Evolutionary conservation across 108 stramenopile genomes (phyloP), one percentile per base, ranked within the genome.

Genomic region (Aurantiochytrium sp.): DNA sequence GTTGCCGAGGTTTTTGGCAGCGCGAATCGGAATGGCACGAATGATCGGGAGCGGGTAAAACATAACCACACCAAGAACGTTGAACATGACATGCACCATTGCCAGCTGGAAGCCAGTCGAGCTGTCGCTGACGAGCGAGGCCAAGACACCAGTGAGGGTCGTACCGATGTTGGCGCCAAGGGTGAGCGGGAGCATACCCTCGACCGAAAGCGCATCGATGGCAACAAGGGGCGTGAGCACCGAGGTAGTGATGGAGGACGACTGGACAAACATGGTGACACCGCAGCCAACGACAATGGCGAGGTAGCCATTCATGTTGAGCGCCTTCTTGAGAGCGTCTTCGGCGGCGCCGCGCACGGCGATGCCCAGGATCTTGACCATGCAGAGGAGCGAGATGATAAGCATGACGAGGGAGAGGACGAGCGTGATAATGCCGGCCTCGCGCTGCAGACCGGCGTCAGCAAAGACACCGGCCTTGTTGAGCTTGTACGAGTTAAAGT

Each of bases 151-250:
- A 53, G 96, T 96, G 58, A 95, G 87, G 51, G 96, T 95, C 4
- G 96, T 96, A 60, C 96, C 96, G 87, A 97, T 96, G 89, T 97
- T 97, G 72, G 96, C 96, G 44, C 96, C 96, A 21, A 97, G 94
- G 55, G 96, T 96, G 60, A 97, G 90, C 25, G 96, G 96, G 87
- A 92, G 91, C 96, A 97, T 97, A 88, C 93, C 58, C 58, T 90
- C 92, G 14, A 96, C 90, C 5, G 87, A 90, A 51, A 96, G 91
- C 5, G 90, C 91, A 59, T 94, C 95, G n/a, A 96, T 87, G 60
- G 95, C 96, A 43, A 96, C 96, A 58, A 96, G 87, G 16, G 96
- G 96, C 59, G 96, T 96, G 89, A 96, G 92, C 72, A 93, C 93
- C 44, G 94, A 95, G 12, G 96, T 96, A 29, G 95, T 95, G 72